Evolutionary conservation across 2,329 filamentous ascomycete genomes (phyloP), one percentile per base, ranked within the genome.

Genomic region (Monosporascus sp.): DNA sequence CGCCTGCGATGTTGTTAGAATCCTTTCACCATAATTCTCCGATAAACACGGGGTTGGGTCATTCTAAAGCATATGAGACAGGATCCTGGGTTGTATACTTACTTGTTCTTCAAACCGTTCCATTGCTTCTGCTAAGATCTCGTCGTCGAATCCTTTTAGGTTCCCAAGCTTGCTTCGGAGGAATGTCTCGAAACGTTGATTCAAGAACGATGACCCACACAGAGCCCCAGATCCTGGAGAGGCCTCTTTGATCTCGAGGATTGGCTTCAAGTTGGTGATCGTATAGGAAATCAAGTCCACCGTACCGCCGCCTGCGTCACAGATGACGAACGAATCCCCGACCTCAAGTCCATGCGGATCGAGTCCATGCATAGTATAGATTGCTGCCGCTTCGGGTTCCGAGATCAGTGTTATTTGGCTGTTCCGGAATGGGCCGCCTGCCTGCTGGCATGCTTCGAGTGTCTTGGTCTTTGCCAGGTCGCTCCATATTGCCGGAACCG

Each of bases 401-500:
- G 77, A 77, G 34, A 80, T 71, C 11, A 81, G 69, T 46, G 72
- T 69, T 8, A 79, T 76, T 6, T 71, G 68, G 0, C 64, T 55
- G 16, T 62, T 62, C 48, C 63, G 56, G 2, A 61, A 67, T 3
- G 73, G 60, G 8, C 65, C 66, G 1, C 61, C 59, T 22, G 75
- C 69, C 17, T 68, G 69, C 38, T 73, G 68, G 43, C 73, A 76
- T 17, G 77, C 77, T 49, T 72, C 67, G 46, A 69, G 68, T 1
- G 79, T 83, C 37, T 73, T 73, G 43, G 79, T 71, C 50, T 80
- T 82, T 31, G 80, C 79, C 5, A 70, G 69, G 45, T 82, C 79
- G 38, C 76, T 79, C 81, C 81, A 84, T 7, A 84, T 79, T 5
- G 81, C 80, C 0, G 81, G 81, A 0, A 84, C 80, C 0, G 81